phyloP scores from a whole-genome alignment of 2,329 filamentous ascomycete species.

The Sporothrix humicola region DNA sequence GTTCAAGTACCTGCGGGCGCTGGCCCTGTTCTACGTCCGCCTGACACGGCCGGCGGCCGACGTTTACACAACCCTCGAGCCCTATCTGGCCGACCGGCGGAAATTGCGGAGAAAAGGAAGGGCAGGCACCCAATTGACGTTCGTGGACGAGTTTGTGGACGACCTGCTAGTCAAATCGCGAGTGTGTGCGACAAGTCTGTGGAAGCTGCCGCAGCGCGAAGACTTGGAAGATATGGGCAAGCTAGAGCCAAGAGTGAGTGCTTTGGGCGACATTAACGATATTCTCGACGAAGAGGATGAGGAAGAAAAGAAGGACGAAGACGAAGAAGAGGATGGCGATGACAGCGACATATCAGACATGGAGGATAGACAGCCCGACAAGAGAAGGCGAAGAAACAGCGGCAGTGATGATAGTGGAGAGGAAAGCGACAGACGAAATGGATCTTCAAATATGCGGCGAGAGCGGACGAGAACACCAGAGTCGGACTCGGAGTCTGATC shows the following conservation, averaged over 20 bases:
- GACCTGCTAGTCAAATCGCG: constrained; percentile 87
- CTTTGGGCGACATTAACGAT: constrained; percentile 78
- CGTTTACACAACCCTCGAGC: constrained; percentile 81
- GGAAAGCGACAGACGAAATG: not conserved
- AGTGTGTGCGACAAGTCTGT: constrained; percentile 88
- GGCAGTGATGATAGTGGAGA: not conserved
- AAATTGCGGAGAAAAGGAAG: constrained; percentile 81
- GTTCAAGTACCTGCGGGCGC: constrained; percentile 85
- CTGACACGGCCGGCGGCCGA: constrained; percentile 82
- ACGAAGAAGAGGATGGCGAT: not conserved
- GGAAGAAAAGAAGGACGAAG: constrained; percentile 42
- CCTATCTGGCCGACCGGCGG: constrained; percentile 77
- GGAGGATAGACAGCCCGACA: constrained; percentile 10
- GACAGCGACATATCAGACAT: constrained; percentile 12
- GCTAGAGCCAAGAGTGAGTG: constrained; percentile 83
- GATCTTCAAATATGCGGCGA: not conserved
- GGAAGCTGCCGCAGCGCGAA: constrained; percentile 84
- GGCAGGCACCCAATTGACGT: constrained; percentile 75
- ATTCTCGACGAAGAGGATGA: constrained; percentile 67
- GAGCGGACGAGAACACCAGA: constrained; percentile 24
- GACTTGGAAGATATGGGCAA: constrained; percentile 87
- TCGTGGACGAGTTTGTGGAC: constrained; percentile 91
- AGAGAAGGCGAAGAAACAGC: not conserved
- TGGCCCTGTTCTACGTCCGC: constrained; percentile 92
- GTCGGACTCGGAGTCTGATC: constrained; percentile 17